Conservation (phyloP, 2,329 filamentous ascomycete genomes). For the Trichoderma sp. region DNA sequence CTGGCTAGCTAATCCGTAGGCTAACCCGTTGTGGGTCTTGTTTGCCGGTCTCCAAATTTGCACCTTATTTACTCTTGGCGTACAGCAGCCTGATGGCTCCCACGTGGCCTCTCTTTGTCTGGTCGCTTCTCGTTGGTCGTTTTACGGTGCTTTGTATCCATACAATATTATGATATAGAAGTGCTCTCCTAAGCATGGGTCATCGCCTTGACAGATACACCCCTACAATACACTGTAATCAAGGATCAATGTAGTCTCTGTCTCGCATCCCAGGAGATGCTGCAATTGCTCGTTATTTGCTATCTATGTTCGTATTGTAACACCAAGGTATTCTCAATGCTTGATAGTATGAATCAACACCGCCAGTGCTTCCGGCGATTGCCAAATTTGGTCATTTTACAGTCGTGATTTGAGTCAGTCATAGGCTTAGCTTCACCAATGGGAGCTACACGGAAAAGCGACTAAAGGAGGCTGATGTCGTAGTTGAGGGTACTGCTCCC, state of each 20-base stretch:
- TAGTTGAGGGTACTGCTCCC: neutral
- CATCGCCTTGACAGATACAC: neutral
- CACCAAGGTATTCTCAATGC: too few relatives aligned
- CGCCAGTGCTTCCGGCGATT: too few relatives aligned
- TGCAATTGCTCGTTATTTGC: neutral
- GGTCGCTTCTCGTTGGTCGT: neutral
- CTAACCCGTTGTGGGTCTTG: neutral
- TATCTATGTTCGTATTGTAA: too few relatives aligned
- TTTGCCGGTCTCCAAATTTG: neutral
- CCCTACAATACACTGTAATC: neutral
- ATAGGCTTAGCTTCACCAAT: neutral
- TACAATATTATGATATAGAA: neutral
- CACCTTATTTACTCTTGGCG: neutral
- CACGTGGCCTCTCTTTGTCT: neutral
- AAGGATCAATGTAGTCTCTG: neutral
- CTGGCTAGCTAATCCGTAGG: neutral
- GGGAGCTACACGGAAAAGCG: neutral
- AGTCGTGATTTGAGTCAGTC: neutral
- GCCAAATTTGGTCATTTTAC: neutral
- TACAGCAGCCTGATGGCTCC: neutral
- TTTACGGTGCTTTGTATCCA: neutral
- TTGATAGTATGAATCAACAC: neutral
- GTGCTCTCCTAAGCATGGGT: neutral
- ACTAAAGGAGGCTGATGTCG: neutral
- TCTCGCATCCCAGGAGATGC: neutral